Percentiles rank a stretch among this genome's conserved stretches.
These are phyloP conservation scores for Tubosaeta brunneosetosa DNA, from an alignment of 768 basidiomycete species.

Conservation along the genomic window DNA sequence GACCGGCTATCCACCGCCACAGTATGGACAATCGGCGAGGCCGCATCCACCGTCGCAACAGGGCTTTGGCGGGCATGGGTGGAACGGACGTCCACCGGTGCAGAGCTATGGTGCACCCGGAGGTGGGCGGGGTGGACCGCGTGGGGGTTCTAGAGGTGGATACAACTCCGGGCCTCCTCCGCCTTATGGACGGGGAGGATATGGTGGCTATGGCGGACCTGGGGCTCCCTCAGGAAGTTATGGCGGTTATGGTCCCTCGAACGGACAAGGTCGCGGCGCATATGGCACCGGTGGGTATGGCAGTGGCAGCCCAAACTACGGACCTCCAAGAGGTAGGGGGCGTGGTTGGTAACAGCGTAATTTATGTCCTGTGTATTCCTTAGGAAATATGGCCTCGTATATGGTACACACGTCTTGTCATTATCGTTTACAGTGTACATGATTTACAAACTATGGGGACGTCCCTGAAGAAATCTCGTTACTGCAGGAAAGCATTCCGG, in stretches of 20 bases:
- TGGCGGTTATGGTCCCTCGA: constrained; percentile 31
- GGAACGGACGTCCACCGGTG: constrained; percentile 28
- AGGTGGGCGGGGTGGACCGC: constrained; percentile 28
- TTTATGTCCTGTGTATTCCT: constrained; percentile 20
- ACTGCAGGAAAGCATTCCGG: not conserved
- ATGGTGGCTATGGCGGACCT: constrained; percentile 18
- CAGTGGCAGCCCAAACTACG: constrained; percentile 23
- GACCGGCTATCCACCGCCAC: constrained; percentile 18
- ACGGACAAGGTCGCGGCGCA: constrained; percentile 35
- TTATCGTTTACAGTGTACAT: constrained; percentile 16
- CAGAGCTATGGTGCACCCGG: constrained; percentile 31
- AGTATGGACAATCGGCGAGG: constrained; percentile 17
- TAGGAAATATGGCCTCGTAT: constrained; percentile 4
- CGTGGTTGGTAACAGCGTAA: constrained; percentile 41
- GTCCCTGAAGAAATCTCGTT: not conserved
- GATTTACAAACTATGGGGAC: constrained; percentile 2
- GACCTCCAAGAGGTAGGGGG: constrained; percentile 42
- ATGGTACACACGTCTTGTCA: constrained; percentile 1
- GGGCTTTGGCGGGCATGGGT: constrained; percentile 31
- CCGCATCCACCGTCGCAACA: constrained; percentile 17
- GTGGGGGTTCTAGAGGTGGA: constrained; percentile 25
- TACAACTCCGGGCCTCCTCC: constrained; percentile 20
- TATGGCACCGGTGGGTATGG: constrained; percentile 31
- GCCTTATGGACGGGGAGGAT: constrained; percentile 25
- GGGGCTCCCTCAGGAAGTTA: constrained; percentile 24